Base-by-base conservation (phyloP, 2,329 filamentous ascomycete species). In the Pseudonectria buxi region DNA sequence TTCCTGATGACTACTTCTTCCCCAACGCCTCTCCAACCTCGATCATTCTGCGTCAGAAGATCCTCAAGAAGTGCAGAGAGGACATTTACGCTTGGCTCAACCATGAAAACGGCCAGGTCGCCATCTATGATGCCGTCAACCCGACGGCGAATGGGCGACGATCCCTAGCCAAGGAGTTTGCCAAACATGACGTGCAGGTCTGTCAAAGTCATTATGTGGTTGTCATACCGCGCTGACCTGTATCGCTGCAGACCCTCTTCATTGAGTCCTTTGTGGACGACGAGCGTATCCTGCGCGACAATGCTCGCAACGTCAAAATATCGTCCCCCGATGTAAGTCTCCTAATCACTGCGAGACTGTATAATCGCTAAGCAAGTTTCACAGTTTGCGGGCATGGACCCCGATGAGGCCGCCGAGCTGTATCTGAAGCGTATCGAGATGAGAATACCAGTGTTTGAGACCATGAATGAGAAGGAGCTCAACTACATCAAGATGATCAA, bases 401-500 rank as follows among this genome's bases (percentile, higher is more conserved):
- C 89, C 10, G 83, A 94, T 45, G 89, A 95, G 55, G 92, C 92
- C 3, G 89, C 95, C 22, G 82, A 86, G 54, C 79, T 95, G 51
- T 98, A 98, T 55, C 75, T 98, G 26, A 77, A 81, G 44, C 81
- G 92, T 33, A 96, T 98, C 55, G 81, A 87, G 44, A 82, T 86
- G 50, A 86, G 92, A 49, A 98, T 98, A 40, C 92, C 92, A 14
- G 82, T 90, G 40, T 98, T 95, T 51, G 89, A 98, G 65, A 94
- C 87, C 1, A 96, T 98, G 88, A 76, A 89, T 52, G 92, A 98
- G 60, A 73, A 75, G 22, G 89, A 96, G 47, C 73, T 98, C 44
- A 95, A 96, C 59, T 98, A 90, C 65, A 90, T 98, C 66, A 95
- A 95, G 68, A 95, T 98, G 90, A 94, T 96, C 58, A 98, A 98